Evolutionary conservation across 192 early-diverging fungal species (phyloP).

Genomic region (Podila minutissima): DNA sequence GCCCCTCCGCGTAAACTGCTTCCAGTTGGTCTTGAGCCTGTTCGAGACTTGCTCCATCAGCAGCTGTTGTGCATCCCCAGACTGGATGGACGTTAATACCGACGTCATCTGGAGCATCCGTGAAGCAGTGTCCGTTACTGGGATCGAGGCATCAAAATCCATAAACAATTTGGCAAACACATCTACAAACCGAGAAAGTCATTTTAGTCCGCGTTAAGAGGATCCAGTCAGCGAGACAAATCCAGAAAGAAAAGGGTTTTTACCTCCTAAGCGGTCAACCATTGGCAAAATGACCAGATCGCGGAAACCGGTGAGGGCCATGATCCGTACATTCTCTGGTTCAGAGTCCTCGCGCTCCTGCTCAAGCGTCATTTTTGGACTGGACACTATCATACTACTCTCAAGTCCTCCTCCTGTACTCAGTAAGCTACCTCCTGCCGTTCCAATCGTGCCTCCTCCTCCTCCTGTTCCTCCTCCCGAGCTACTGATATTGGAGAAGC

Average conservation of each 20-base stretch:
- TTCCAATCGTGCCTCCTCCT: background rate
- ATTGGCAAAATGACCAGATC: constrained; percentile 74
- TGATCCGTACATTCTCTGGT: constrained; percentile 66
- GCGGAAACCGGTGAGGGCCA: constrained; percentile 72
- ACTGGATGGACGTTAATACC: constrained; percentile 64
- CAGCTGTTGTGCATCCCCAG: constrained; percentile 56
- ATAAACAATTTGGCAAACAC: constrained; percentile 69
- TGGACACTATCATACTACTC: constrained; percentile 4
- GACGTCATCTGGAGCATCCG: constrained; percentile 80
- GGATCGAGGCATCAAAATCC: constrained; percentile 72
- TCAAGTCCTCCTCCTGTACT: constrained; percentile 3
- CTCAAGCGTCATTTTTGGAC: constrained; percentile 26
- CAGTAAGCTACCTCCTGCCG: constrained; percentile 1
- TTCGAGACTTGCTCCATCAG: constrained; percentile 63
- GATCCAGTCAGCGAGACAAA: background rate
- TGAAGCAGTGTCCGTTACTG: constrained; percentile 69
- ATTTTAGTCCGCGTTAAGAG: background rate
- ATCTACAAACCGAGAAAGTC: constrained; percentile 44
- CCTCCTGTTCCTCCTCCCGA: background rate
- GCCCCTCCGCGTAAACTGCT: constrained; percentile 62
- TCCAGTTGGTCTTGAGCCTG: constrained; percentile 65
- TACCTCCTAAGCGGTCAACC: constrained; percentile 71
- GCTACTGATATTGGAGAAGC: constrained; percentile 10
- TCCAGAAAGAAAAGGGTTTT: background rate
- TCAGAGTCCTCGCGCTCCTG: constrained; percentile 47